These are phyloP conservation scores for Chlorella ohadii DNA, from an alignment of 139 green algal genomes.

Conservation along the genomic window DNA sequence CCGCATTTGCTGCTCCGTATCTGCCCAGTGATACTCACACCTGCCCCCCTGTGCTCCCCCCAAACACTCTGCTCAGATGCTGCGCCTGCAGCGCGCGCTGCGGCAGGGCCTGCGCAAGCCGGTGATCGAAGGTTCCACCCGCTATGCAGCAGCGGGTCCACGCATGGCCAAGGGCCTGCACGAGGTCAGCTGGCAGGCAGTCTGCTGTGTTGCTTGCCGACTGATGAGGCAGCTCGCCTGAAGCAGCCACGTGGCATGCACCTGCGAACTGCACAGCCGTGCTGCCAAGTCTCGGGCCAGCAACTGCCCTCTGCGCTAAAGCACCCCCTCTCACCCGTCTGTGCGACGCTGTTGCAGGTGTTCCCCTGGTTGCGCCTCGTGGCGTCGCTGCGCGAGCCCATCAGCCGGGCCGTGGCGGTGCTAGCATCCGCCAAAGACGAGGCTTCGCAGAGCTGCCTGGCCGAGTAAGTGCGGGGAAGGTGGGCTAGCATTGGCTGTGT, in stretches of 20 bases:
- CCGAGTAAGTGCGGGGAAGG: neutral
- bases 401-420: slow-evolving; percentile 26
- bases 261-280: neutral
- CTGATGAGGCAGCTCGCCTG: no score
- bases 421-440: slow-evolving; percentile 22
- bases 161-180: slow-evolving; percentile 6
- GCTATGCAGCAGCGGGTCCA: slow-evolving; percentile 3
- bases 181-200: neutral
- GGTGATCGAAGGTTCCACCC: slow-evolving; percentile 34
- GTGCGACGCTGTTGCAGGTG: no score
- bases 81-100: slow-evolving; percentile 27
- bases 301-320: no score
- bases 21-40: no score
- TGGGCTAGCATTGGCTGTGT: no score
- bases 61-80: slow-evolving; percentile 5
- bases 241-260: no score
- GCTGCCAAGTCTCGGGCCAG: no score
- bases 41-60: no score
- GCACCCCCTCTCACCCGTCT: no score
- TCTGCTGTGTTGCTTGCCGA: no score
- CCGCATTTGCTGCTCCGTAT: no score
- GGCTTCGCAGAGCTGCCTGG: neutral
- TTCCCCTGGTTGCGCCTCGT: slow-evolving; percentile 46
- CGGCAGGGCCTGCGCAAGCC: neutral
- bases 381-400: slow-evolving; percentile 36